Evolutionary conservation across 192 early-diverging fungal genomes (phyloP), one percentile per base, ranked within the genome.

Genomic region (Entrophospora sp.): DNA sequence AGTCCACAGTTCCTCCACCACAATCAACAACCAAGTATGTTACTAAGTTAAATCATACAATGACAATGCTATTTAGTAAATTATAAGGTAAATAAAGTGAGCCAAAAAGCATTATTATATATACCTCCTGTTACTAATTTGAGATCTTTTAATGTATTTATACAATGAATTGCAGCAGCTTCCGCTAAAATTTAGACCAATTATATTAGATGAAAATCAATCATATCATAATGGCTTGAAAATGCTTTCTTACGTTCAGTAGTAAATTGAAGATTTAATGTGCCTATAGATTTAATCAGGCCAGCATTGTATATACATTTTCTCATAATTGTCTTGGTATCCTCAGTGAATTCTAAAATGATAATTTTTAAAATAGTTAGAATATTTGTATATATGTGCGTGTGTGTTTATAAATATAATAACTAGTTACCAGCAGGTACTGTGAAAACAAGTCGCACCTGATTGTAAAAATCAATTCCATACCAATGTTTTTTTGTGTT

Each of bases 261-360:
- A 9, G 61, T 63, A 34, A 63, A 63, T 13, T 63, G 13, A 14
- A 63, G 28, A 20, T 20, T 12, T 24, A 28, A 18, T 44, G 61
- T 48, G 16, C 61, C 43, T 20, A 34, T 18, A 14, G 69, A 46
- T 46, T 73, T 61, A 25, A 83, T 80, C n/a, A 83, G 62, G 22
- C 73, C 77, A 24, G 81, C 81, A 31, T 79, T 64, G 32, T 73
- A 73, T 27, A 76, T 76, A 14, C 78, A 76, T 46, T 77, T 70
- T 43, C 81, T 67, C 81, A 83, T 83, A 13, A 76, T 75, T 8
- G 69, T 69, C 70, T 83, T 83, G 13, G 78, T 76, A 5, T 48
- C 30, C 12, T 63, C 61, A 27, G n/a, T 25, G 36, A 59, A 59
- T 59, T 37, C 56, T 59, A 22, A 16, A 27, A 13, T 59, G 5